Percentiles rank a stretch among this genome's conserved stretches.
phyloP scores from a whole-genome alignment of 805 yeast genomes.

The Saturnispora hagleri region DNA sequence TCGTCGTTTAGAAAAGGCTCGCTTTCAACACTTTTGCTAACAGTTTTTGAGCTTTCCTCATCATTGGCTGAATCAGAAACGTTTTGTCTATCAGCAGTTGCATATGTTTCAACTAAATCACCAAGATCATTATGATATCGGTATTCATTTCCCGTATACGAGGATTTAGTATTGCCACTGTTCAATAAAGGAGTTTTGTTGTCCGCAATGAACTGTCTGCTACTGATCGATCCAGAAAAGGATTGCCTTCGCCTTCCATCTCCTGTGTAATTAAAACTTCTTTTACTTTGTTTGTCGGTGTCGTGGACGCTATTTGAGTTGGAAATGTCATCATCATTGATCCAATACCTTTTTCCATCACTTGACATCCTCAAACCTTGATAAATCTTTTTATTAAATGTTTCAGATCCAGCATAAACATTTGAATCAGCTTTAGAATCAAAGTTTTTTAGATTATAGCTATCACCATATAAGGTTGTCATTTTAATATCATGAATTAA shows the following conservation, averaged over 20 bases:
- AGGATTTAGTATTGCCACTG: neutral
- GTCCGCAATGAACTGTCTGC: neutral
- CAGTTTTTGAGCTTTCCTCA: neutral
- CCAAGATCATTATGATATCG: constrained; percentile 8
- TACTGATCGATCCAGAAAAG: constrained; percentile 10
- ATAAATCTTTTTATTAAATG: constrained; percentile 56
- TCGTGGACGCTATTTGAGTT: neutral
- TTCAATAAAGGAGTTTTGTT: neutral
- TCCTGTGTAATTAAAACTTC: neutral
- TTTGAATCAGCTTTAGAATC: constrained; percentile 51
- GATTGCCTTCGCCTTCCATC: constrained; percentile 10
- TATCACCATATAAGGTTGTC: constrained; percentile 57
- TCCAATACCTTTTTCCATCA: constrained; percentile 84
- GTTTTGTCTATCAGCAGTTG: neutral
- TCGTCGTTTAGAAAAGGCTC: constrained; percentile 6
- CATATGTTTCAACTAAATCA: neutral
- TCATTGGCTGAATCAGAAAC: neutral
- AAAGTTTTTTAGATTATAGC: constrained; percentile 73
- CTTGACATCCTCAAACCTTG: constrained; percentile 77
- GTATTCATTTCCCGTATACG: neutral
- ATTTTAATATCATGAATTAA: constrained; percentile 65
- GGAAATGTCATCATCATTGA: constrained; percentile 22
- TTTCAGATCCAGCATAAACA: constrained; percentile 26
- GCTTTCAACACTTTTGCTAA: neutral
- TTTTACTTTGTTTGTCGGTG: neutral